A percentile compares a stretch with the other conserved stretches of the same genome.
These are phyloP conservation scores for Daldinia loculata DNA, from an alignment of 495 filamentous ascomycete genomes.

Conservation along the genomic window DNA sequence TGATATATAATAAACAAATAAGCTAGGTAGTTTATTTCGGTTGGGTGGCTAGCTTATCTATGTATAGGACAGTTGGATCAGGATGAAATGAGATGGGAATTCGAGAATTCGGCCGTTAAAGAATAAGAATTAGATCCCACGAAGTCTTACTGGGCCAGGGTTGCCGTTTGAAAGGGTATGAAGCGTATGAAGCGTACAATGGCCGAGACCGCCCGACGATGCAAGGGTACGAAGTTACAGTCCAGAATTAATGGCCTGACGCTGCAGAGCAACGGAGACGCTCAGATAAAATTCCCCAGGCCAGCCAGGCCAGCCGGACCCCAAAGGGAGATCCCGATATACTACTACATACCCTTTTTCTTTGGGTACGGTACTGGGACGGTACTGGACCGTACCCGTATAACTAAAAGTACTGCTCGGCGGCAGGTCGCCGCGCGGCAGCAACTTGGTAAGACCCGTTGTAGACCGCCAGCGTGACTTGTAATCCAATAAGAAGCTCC, in stretches of 20 bases:
- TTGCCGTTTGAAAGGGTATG: background rate
- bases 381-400: background rate
- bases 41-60: slow-evolving; percentile 32
- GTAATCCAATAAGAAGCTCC: background rate
- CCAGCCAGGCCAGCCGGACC: slow-evolving; percentile 24
- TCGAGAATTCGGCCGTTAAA: slow-evolving; percentile 44
- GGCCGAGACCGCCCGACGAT: slow-evolving; percentile 50
- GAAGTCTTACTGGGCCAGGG: slow-evolving; percentile 14
- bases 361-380: background rate
- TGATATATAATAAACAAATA: slow-evolving; percentile 9
- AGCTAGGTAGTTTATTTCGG: slow-evolving; percentile 17
- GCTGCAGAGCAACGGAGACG: slow-evolving; percentile 44
- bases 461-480: background rate
- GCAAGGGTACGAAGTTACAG: slow-evolving; percentile 43
- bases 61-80: slow-evolving; percentile 16
- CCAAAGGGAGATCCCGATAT: slow-evolving; percentile 37
- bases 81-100: slow-evolving; percentile 39
- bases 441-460: background rate
- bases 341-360: background rate
- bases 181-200: slow-evolving; percentile 26
- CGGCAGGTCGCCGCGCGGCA: slow-evolving; percentile 18
- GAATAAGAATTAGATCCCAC: slow-evolving; percentile 42
- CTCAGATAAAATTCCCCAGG: slow-evolving; percentile 33
- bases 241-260: slow-evolving; percentile 47
- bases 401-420: slow-evolving; percentile 1